Evolutionary conservation across 2,329 filamentous ascomycete species (phyloP).

Genomic region (Beauveria caledonica): DNA sequence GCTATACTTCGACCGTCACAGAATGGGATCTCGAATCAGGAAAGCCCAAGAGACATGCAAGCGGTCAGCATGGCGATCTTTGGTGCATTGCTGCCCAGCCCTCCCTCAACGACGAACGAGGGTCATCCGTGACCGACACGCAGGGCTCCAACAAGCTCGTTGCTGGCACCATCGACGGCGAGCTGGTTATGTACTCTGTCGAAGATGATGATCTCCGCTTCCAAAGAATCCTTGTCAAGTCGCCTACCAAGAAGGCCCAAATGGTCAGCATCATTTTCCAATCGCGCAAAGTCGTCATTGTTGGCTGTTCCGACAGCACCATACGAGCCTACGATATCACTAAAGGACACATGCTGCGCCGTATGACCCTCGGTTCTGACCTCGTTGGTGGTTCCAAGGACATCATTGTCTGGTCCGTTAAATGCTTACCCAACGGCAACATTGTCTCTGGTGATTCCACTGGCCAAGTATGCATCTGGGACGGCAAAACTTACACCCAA

Average conservation of each 20-base stretch:
- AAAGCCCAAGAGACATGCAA: slow-evolving; percentile 69
- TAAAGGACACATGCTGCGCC: slow-evolving; percentile 65
- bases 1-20: slow-evolving; percentile 83
- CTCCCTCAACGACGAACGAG: slow-evolving; percentile 28
- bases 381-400: slow-evolving; percentile 70
- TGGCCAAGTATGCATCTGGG: slow-evolving; percentile 88
- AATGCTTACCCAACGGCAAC: slow-evolving; percentile 75
- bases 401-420: slow-evolving; percentile 88
- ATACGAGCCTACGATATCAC: slow-evolving; percentile 85
- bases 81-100: slow-evolving; percentile 95
- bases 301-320: slow-evolving; percentile 93
- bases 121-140: slow-evolving; percentile 21
- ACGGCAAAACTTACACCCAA: slow-evolving; percentile 84
- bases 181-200: slow-evolving; percentile 78
- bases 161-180: slow-evolving; percentile 83
- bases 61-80: slow-evolving; percentile 89
- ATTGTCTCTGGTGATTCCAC: slow-evolving; percentile 94
- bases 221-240: slow-evolving; percentile 64
- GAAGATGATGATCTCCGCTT: slow-evolving; percentile 78
- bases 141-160: slow-evolving; percentile 55
- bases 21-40: slow-evolving; percentile 89
- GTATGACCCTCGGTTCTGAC: slow-evolving; percentile 79
- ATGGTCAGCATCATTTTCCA: slow-evolving; percentile 91
- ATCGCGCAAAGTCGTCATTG: slow-evolving; percentile 70
- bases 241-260: slow-evolving; percentile 74